Conservation (phyloP, 1,284 basidiomycete species). For the Marasmius tenuissimus region DNA sequence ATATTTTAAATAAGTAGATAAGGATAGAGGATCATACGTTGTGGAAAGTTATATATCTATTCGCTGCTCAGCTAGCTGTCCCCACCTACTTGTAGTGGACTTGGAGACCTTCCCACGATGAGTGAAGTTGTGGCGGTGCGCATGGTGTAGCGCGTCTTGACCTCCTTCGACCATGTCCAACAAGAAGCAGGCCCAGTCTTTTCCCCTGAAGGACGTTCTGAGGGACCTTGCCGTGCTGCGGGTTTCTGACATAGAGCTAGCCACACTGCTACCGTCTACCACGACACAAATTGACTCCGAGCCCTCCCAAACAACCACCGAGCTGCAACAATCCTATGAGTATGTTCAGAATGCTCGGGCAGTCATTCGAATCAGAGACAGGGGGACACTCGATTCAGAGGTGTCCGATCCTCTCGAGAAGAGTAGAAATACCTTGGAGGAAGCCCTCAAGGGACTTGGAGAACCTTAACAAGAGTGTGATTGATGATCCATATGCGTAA, state of each 20-base stretch:
- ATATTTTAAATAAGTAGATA: not conserved
- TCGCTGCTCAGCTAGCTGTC: no score
- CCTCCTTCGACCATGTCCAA: constrained; percentile 26
- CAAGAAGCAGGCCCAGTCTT: constrained; percentile 41
- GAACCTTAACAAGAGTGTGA: not conserved
- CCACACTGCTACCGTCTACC: constrained; percentile 35
- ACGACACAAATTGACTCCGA: constrained; percentile 15
- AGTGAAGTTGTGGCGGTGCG: not conserved
- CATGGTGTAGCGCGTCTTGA: not conserved
- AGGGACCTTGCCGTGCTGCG: constrained; percentile 73
- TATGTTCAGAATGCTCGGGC: constrained; percentile 53
- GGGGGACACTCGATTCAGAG: constrained; percentile 44
- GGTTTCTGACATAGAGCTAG: constrained; percentile 56
- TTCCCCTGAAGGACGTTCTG: constrained; percentile 60
- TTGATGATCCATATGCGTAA: not conserved
- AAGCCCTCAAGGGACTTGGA: constrained; percentile 45
- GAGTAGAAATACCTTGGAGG: constrained; percentile 49
- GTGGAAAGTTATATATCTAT: no score
- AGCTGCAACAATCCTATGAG: constrained; percentile 53
- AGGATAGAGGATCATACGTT: no score
- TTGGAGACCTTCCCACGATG: no score
- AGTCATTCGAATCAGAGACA: constrained; percentile 53
- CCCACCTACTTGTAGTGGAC: no score
- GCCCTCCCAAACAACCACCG: constrained; percentile 19
- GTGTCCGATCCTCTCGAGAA: constrained; percentile 54